phyloP scores from a whole-genome alignment of 179 eudicot genomes.

The Carnegiea gigantea region DNA sequence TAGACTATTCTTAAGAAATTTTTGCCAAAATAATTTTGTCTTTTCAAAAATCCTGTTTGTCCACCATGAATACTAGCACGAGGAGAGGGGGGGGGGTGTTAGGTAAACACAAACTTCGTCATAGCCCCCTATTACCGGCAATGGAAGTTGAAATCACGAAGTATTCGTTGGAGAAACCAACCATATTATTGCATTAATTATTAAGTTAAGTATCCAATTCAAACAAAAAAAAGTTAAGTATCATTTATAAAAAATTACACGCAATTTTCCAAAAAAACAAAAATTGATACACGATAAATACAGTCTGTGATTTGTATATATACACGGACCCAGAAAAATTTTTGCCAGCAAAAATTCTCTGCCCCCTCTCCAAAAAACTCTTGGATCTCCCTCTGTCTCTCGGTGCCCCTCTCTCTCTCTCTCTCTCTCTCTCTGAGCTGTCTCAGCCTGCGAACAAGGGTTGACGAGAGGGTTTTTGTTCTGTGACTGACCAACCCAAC shows the following conservation, averaged over 20 bases:
- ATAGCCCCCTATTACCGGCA: neutral
- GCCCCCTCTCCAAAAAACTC: neutral
- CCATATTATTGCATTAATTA: neutral
- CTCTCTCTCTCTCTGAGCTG: constrained; percentile 3
- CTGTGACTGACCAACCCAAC: neutral
- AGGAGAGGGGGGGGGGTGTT: neutral
- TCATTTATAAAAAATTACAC: neutral
- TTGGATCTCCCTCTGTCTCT: neutral
- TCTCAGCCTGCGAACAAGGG: neutral
- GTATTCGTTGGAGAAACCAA: neutral
- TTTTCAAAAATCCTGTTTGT: too few relatives aligned
- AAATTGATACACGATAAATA: neutral
- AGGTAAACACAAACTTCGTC: constrained; percentile 10
- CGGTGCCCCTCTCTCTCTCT: neutral
- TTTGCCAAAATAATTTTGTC: too few relatives aligned
- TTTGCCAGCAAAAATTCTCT: constrained; percentile 4
- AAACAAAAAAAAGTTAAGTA: too few relatives aligned
- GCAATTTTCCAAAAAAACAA: neutral
- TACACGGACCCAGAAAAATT: neutral
- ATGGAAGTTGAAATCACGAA: constrained; percentile 3
- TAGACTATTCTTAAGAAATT: too few relatives aligned
- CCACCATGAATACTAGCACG: neutral
- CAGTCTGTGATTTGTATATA: neutral
- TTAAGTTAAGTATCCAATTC: neutral
- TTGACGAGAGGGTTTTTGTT: constrained; percentile 11